A percentile compares a stretch with the other conserved stretches of the same genome.
Evolutionary conservation across 805 yeast species (phyloP).

Genomic region (Metschnikowia lunata): DNA sequence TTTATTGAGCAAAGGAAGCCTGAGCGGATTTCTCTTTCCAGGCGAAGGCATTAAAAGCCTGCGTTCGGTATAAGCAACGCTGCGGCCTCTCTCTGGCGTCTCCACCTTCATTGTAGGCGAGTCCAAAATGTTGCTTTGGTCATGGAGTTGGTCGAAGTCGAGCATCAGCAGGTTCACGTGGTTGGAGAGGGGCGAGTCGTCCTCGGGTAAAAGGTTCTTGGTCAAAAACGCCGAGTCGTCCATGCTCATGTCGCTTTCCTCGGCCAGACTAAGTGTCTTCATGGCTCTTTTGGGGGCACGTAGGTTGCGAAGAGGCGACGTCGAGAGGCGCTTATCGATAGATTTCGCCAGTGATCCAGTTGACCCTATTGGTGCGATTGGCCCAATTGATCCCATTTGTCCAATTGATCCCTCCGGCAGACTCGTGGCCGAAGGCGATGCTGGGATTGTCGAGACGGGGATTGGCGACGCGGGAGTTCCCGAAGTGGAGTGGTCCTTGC

Average conservation of each 20-base stretch:
- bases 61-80: too few species aligned
- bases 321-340: slow-evolving; percentile 18
- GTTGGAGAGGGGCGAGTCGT: slow-evolving; percentile 27
- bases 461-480: neutral
- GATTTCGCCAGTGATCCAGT: too few species aligned
- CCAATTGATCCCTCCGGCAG: neutral
- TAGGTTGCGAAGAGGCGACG: slow-evolving; percentile 22
- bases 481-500: neutral
- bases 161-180: slow-evolving; percentile 21
- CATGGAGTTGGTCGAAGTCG: slow-evolving; percentile 26
- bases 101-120: slow-evolving; percentile 24
- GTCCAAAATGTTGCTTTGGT: slow-evolving; percentile 21
- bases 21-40: too few species aligned
- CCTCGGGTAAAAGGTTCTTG: slow-evolving; percentile 19
- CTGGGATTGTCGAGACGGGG: neutral
- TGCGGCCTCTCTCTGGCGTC: too few species aligned
- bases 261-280: neutral
- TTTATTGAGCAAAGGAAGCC: slow-evolving; percentile 23
- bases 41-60: too few species aligned
- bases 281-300: slow-evolving; percentile 7
- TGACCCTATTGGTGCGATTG: too few species aligned
- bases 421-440: neutral
- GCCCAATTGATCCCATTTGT: too few species aligned
- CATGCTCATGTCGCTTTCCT: slow-evolving; percentile 31
- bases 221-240: slow-evolving; percentile 23